Percentiles rank a stretch among this genome's conserved stretches.
Evolutionary conservation across 2,329 filamentous ascomycete species (phyloP).

Genomic region (Hypoxylon sp.): DNA sequence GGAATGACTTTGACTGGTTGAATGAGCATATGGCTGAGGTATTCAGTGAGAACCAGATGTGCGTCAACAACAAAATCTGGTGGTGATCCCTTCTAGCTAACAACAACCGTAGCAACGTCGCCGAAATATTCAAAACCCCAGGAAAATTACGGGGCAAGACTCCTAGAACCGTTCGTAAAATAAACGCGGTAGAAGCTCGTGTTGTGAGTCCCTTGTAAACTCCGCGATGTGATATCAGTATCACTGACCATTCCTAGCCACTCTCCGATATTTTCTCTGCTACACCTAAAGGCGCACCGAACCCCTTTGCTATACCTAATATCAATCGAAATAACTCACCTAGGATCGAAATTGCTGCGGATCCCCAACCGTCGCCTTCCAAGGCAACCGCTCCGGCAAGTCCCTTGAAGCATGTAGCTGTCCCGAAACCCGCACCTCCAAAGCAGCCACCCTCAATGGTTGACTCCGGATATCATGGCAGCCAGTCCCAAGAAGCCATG

Average conservation of each 20-base stretch:
- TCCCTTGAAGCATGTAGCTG: slow-evolving; percentile 55
- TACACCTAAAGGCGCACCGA: slow-evolving; percentile 68
- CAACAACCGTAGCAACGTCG: slow-evolving; percentile 76
- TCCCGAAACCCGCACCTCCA: slow-evolving; percentile 51
- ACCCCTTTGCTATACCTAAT: slow-evolving; percentile 66
- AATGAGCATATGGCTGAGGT: slow-evolving; percentile 99
- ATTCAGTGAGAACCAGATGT: slow-evolving; percentile 90
- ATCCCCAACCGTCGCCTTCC: slow-evolving; percentile 56
- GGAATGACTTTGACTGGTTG: slow-evolving; percentile 97
- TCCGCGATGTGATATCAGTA: slow-evolving; percentile 21
- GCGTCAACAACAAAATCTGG: slow-evolving; percentile 58
- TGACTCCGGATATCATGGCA: slow-evolving; percentile 82
- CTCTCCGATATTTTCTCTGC: slow-evolving; percentile 72
- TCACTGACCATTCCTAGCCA: slow-evolving; percentile 61
- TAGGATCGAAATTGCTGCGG: slow-evolving; percentile 72
- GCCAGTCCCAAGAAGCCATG: slow-evolving; percentile 70
- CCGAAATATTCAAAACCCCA: slow-evolving; percentile 96
- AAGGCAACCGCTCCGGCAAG: slow-evolving; percentile 56
- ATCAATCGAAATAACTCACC: slow-evolving; percentile 67
- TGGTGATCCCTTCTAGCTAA: slow-evolving; percentile 50
- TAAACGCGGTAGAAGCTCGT: slow-evolving; percentile 69
- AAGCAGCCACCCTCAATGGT: slow-evolving; percentile 57
- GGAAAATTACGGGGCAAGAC: slow-evolving; percentile 87
- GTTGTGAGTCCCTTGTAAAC: slow-evolving; percentile 66
- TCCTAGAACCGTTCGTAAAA: slow-evolving; percentile 78